phyloP scores from a whole-genome alignment of 75 land plant genomes.

The Pinus taeda region DNA sequence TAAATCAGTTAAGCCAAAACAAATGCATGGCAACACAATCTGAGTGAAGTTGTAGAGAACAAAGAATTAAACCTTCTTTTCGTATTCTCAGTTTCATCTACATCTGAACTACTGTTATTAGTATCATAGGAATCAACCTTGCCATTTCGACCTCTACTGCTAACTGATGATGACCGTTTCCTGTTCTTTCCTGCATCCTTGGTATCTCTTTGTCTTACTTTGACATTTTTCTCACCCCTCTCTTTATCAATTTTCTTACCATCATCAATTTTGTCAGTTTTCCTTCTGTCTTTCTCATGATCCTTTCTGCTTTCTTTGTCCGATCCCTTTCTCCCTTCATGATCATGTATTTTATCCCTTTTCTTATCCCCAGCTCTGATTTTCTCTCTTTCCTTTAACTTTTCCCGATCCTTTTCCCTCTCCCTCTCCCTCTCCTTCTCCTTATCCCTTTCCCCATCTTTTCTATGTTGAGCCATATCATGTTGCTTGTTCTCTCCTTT shows the following conservation, averaged over 20 bases:
- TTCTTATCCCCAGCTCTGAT: conserved; percentile 13
- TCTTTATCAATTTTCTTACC: conserved; percentile 37
- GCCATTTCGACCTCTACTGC: conserved; percentile 41
- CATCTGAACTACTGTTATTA: conserved; percentile 41
- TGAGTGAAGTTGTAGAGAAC: neutral
- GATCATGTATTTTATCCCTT: conserved; percentile 16
- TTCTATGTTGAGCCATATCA: conserved; percentile 14
- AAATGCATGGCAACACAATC: neutral
- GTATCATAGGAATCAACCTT: conserved; percentile 42
- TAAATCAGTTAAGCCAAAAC: neutral
- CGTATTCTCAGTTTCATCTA: conserved; percentile 45
- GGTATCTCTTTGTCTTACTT: conserved; percentile 32
- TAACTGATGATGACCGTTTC: conserved; percentile 51
- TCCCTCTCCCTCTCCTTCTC: conserved; percentile 14
- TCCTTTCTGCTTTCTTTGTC: conserved; percentile 31
- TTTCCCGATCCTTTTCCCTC: conserved; percentile 30
- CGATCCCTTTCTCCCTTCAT: conserved; percentile 25
- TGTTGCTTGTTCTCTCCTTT: conserved; percentile 13
- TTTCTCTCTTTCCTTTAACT: conserved; percentile 16
- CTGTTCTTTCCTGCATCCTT: conserved; percentile 37
- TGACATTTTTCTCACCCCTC: conserved; percentile 34
- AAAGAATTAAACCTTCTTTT: conserved; percentile 32
- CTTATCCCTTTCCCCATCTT: conserved; percentile 16
- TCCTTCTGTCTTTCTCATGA: conserved; percentile 22
- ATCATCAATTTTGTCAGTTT: conserved; percentile 23